Base-by-base conservation (phyloP, 2,329 filamentous ascomycete genomes). In the Corinectria fuckeliana region DNA sequence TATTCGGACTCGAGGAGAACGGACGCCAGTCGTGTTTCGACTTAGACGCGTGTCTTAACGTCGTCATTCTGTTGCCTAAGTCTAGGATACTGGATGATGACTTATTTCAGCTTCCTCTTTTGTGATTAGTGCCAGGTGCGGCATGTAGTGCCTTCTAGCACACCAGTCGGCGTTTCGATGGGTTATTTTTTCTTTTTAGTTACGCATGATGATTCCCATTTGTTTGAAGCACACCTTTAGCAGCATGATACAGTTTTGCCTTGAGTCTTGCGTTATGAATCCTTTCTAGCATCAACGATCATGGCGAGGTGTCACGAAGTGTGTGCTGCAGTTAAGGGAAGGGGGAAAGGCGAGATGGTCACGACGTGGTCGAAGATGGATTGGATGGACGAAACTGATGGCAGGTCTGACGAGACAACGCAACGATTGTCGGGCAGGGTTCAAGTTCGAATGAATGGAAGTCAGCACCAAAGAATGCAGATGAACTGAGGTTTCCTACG, bases 21-120 rank as follows among this genome's bases (percentile, higher is more conserved):
- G 21, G 39, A 60, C 57, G 56, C 45, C 47, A 55, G 44, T 53
- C 44, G 38, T 45, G n/a, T n/a, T n/a, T n/a, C n/a, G 25, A 50
- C 60, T 57, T 52, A 49, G 60, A 58, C 56, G 59, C 63, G 62
- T 67, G 41, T 47, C 44, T 59, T 61, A 51, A 62, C 61, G 57
- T 60, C 64, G 38, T 8, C 32, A 36, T 50, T 50, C 45, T 41
- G 30, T 34, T 30, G 39, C 28, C 36, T 14, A 59, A 39, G 23
- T 50, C 23, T 38, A 38, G 44, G 23, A 36, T 18, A n/a, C 36
- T 23, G 32, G 53, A 45, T 36, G 44, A 45, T 50, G 9, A 28
- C 23, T 30, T 23, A 21, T 36, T 25, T 48, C 39, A 45, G 9
- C 45, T 39, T 16, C 23, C 50, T 42, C 28, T 53, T 54, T 28